A percentile compares a stretch with the other conserved stretches of the same genome.
phyloP scores from a whole-genome alignment of 768 basidiomycete species.

The Mycena indigotica region DNA sequence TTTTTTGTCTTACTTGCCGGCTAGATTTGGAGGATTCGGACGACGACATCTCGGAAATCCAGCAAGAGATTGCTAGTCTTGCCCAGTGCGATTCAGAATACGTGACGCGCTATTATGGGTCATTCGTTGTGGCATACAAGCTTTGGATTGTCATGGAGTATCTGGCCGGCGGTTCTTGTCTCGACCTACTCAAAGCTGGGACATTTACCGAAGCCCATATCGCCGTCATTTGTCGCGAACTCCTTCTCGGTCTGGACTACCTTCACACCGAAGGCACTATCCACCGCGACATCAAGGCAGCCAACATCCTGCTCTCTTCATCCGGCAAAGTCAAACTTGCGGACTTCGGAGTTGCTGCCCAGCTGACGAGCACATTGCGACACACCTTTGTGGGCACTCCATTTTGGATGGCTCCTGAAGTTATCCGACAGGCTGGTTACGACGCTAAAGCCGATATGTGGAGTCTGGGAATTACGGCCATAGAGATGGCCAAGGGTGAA shows the following conservation, averaged over 20 bases:
- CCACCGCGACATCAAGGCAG: constrained; percentile 98
- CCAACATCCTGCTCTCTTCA: constrained; percentile 89
- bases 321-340: constrained; percentile 95
- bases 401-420: constrained; percentile 99
- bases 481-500: constrained; percentile 97
- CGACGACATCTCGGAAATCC: constrained; percentile 98
- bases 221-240: constrained; percentile 91
- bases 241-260: constrained; percentile 91
- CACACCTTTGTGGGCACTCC: constrained; percentile 98
- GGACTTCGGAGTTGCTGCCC: constrained; percentile 98
- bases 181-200: constrained; percentile 92
- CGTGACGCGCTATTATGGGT: constrained; percentile 95
- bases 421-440: constrained; percentile 96
- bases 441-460: constrained; percentile 97
- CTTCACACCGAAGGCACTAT: constrained; percentile 96
- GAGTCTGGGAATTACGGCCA: constrained; percentile 97
- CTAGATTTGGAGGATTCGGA: constrained; percentile 96
- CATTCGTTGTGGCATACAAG: constrained; percentile 95
- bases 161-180: constrained; percentile 96
- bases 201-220: constrained; percentile 92
- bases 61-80: constrained; percentile 96
- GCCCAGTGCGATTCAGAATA: constrained; percentile 96
- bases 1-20: constrained; percentile 1
- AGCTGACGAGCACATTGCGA: constrained; percentile 89
- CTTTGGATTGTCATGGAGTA: constrained; percentile 99